Conservation (phyloP, 164 flowering plant species). For the Vitis vinifera region DNA sequence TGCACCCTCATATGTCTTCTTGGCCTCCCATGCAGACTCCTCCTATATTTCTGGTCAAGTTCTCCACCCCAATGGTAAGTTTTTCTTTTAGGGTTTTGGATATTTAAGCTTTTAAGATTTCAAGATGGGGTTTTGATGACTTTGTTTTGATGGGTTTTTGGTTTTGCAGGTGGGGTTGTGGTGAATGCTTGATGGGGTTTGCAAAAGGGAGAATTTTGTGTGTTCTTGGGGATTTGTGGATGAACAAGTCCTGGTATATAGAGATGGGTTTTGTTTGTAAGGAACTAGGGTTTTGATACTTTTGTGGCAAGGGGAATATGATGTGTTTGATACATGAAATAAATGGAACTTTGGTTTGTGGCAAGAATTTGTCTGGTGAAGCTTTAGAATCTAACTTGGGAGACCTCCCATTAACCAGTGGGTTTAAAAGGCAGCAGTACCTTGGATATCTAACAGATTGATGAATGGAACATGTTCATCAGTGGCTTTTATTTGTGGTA, state of each 20-base stretch:
- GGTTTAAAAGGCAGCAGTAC: too few relatives aligned
- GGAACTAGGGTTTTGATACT: too few relatives aligned
- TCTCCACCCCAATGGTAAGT: slow-evolving; percentile 76
- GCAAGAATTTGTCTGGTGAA: too few relatives aligned
- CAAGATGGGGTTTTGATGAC: neutral
- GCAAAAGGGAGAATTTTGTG: neutral
- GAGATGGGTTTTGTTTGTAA: too few relatives aligned
- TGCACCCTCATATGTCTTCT: slow-evolving; percentile 68
- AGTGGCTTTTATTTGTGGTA: too few relatives aligned
- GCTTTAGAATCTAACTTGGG: too few relatives aligned
- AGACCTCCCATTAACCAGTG: too few relatives aligned
- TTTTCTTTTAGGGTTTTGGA: neutral
- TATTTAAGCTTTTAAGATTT: neutral
- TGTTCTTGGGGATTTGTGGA: neutral
- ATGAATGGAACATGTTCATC: too few relatives aligned
- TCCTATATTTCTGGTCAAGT: slow-evolving; percentile 75
- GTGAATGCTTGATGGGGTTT: slow-evolving; percentile 29
- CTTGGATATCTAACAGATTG: too few relatives aligned
- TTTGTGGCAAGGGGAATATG: too few relatives aligned
- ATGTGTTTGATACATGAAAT: too few relatives aligned
- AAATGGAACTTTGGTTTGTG: too few relatives aligned
- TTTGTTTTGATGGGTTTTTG: neutral
- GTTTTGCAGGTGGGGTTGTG: slow-evolving; percentile 30
- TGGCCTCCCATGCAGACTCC: slow-evolving; percentile 50
- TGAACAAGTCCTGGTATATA: neutral